phyloP scores from a whole-genome alignment of 345 rosid species.

The Arabis alpina region DNA sequence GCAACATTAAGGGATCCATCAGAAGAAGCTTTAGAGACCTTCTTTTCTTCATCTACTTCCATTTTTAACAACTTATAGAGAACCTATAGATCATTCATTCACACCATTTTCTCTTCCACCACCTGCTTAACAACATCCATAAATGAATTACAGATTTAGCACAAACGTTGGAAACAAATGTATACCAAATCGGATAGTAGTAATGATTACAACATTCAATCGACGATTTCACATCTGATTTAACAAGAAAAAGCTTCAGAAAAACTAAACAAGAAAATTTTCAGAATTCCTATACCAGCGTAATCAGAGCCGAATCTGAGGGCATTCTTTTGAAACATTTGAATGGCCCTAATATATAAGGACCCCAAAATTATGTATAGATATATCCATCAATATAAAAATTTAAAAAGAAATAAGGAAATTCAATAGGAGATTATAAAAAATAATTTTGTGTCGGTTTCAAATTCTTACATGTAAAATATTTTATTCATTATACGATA shows the following conservation, averaged over 20 bases:
- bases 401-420: too few relatives aligned
- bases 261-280: background rate
- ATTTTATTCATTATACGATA: too few relatives aligned
- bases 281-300: too few relatives aligned
- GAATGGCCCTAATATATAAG: too few relatives aligned
- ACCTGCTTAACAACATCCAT: constrained; percentile 39
- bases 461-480: too few relatives aligned
- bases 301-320: too few relatives aligned
- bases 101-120: constrained; percentile 30
- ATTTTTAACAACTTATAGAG: constrained; percentile 40
- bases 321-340: too few relatives aligned
- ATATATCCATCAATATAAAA: too few relatives aligned
- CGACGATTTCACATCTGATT: constrained; percentile 5
- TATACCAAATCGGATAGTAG: background rate
- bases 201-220: background rate
- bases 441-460: too few relatives aligned
- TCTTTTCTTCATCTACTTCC: constrained; percentile 75
- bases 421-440: too few relatives aligned
- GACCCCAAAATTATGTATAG: too few relatives aligned
- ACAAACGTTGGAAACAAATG: background rate
- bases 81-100: constrained; percentile 32
- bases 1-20: background rate
- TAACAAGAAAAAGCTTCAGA: constrained; percentile 2
- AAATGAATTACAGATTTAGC: constrained; percentile 13
- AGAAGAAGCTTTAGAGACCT: constrained; percentile 42